Base-by-base conservation (phyloP, 495 filamentous ascomycete genomes). In the Sordaria brevicollis region DNA sequence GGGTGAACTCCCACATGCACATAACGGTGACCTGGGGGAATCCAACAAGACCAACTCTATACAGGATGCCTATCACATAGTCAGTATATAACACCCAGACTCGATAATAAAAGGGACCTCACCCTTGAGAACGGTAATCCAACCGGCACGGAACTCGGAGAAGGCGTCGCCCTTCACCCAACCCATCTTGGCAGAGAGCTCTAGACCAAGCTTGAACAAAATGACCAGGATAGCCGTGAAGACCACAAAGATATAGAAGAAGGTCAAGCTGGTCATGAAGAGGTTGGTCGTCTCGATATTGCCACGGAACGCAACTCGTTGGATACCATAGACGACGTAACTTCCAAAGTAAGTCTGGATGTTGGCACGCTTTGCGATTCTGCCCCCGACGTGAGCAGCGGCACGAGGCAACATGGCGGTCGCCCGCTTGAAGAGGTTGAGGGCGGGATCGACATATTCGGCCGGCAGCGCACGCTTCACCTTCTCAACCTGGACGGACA, bases 1-100 rank as follows among this genome's bases (percentile, higher is more conserved):
- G 84, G 2, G 93, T 97, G 39, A 97, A 88, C 75, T 99, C 95
- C 95, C 95, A 99, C 70, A 97, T 85, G 78, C 93, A 97, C 31
- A 98, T 86, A 21, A 97, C 89, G 66, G 87, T 85, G 86, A 97
- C 94, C 80, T 97, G 94, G 5, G 95, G 93, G 81, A 93, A 97
- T 66, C 94, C 95, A 71, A 99, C 96, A 65, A 97, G 87, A 15
- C 93, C 89, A 77, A 96, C 80, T 62, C 95, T 89, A 86, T 93
- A 99, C 70, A 99, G 83, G 74, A 98, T 97, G 62, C 94, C 94
- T 38, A 81, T 79, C n/a, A 89, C 85, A 74, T 83, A 5, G 68
- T 74, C 39, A 73, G 71, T 31, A 38, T 3, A 15, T 29, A 4
- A 15, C 15, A 57, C 7, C 5, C 25, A 57, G 2, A 5, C 5